phyloP scores from a whole-genome alignment of 2,329 filamentous ascomycete genomes.

The Paraconiothyrium brasiliense region DNA sequence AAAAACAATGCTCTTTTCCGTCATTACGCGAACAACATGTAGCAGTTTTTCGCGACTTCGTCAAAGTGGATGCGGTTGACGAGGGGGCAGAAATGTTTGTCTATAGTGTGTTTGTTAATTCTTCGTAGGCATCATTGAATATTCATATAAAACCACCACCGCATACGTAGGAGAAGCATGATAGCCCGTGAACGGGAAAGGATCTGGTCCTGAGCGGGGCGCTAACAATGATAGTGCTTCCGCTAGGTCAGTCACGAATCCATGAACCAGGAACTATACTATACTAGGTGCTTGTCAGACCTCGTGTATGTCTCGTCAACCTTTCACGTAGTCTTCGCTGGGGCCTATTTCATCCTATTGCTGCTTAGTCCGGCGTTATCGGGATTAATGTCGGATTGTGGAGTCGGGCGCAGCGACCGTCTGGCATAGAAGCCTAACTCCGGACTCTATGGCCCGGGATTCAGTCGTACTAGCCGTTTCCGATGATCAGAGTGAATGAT shows the following conservation, averaged over 20 bases:
- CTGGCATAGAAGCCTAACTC: neutral
- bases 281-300: neutral
- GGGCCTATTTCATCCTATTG: neutral
- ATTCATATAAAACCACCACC: neutral
- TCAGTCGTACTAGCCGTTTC: neutral
- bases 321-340: neutral
- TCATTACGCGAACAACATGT: slow-evolving; percentile 21
- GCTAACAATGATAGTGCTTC: neutral
- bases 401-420: neutral
- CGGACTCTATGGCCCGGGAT: neutral
- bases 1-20: slow-evolving; percentile 56
- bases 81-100: no score
- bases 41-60: neutral
- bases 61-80: neutral
- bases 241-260: no score
- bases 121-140: neutral
- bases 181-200: neutral
- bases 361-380: neutral
- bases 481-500: no score
- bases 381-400: neutral
- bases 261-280: neutral
- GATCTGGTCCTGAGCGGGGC: neutral
- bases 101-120: no score
- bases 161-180: neutral
- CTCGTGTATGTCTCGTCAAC: neutral